These are phyloP conservation scores for Neurospora sp. DNA, from an alignment of 2,329 filamentous ascomycete genomes.

Conservation along the genomic window DNA sequence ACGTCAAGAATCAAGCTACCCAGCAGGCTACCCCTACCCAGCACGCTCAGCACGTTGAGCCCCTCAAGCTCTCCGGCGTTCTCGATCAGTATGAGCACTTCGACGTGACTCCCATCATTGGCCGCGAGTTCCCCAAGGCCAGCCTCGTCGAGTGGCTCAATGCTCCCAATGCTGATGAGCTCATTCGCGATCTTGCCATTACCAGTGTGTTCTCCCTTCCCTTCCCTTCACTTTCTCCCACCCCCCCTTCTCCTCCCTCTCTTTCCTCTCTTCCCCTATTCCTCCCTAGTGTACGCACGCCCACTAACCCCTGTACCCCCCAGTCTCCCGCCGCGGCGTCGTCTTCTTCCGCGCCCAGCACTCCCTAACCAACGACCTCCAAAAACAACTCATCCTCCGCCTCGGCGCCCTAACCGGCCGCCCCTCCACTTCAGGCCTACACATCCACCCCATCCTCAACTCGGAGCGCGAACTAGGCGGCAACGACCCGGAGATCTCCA, in stretches of 20 bases:
- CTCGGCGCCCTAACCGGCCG: conserved; percentile 52
- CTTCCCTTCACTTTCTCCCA: too few relatives aligned
- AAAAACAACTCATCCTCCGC: conserved; percentile 49
- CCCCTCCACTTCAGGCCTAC: conserved; percentile 45
- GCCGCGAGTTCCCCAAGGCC: conserved; percentile 48
- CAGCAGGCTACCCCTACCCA: neutral
- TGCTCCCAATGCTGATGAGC: conserved; percentile 51
- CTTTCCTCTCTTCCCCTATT: too few relatives aligned
- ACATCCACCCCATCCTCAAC: conserved; percentile 52
- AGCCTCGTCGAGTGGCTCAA: conserved; percentile 52
- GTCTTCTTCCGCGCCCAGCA: conserved; percentile 56
- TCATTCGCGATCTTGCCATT: conserved; percentile 57
- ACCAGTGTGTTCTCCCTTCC: conserved; percentile 37
- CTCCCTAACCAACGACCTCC: conserved; percentile 45
- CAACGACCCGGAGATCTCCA: conserved; percentile 45
- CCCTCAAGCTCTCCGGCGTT: conserved; percentile 39
- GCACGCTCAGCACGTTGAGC: conserved; percentile 17
- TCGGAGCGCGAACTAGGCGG: conserved; percentile 41
- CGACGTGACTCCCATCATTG: conserved; percentile 53
- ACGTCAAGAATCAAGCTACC: conserved; percentile 5
- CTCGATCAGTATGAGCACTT: conserved; percentile 44
- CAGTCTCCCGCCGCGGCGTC: conserved; percentile 53
- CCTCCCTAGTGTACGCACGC: too few relatives aligned
- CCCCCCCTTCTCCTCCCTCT: neutral
- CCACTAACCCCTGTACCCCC: neutral